Evolutionary conservation across 1,284 basidiomycete genomes (phyloP).

Genomic region (Mycena sp.): DNA sequence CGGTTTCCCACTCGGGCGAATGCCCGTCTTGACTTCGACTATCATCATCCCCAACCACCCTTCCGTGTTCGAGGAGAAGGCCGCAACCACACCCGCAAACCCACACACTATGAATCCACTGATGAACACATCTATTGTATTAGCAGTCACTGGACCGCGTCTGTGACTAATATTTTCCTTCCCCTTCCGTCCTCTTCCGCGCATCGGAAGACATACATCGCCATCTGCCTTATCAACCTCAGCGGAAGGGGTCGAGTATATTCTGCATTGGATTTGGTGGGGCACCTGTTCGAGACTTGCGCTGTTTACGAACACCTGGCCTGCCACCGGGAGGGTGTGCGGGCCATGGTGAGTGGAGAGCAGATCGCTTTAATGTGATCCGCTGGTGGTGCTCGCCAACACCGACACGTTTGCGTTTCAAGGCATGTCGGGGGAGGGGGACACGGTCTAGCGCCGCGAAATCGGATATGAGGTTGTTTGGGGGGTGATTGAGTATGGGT

Average conservation of each 20-base stretch:
- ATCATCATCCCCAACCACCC: conserved; percentile 30
- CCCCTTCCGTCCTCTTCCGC: no score
- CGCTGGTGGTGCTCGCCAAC: conserved; percentile 28
- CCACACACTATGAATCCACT: no score
- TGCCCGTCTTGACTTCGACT: conserved; percentile 31
- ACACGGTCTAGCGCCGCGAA: conserved; percentile 62
- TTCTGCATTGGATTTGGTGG: no score
- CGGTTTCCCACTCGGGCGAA: conserved; percentile 47
- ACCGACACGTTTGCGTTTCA: conserved; percentile 62
- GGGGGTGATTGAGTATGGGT: conserved; percentile 71
- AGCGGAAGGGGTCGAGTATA: no score
- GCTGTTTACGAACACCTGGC: not conserved
- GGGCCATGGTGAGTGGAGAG: not conserved
- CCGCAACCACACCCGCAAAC: no score
- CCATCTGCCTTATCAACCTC: no score
- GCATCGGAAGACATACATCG: no score
- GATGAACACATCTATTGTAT: no score
- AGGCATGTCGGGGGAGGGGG: conserved; percentile 68
- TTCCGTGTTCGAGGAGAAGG: not conserved
- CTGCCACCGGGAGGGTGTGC: not conserved
- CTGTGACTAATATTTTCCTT: no score
- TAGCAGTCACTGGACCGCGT: no score
- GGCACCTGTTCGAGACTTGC: no score
- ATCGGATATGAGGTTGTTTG: conserved; percentile 70
- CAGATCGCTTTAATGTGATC: conserved; percentile 4